Evolutionary conservation across 108 stramenopile species (phyloP), one percentile per base, ranked within the genome.

Genomic region (Skeletonema potamos): DNA sequence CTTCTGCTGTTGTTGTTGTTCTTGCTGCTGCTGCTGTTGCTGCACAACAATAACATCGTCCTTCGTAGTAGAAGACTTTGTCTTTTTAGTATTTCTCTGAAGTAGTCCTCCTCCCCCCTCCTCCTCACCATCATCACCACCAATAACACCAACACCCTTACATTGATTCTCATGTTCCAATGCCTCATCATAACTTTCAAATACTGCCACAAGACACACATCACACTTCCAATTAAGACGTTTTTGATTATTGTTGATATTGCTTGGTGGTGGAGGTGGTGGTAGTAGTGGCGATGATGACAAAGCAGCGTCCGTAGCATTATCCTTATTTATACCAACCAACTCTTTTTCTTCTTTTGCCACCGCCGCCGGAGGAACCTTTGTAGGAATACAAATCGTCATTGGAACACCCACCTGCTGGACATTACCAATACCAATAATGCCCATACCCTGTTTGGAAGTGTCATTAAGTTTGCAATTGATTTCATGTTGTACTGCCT

Each of bases 131-230:
- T 27, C 57, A 17, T 1, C 9, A 59, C 58, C 58, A 28, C 20
- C 48, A 51, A 22, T 8, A n/a, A 22, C 48, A 1, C 20, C 48
- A 44, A 1, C 43, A 51, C 22, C 48, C 9, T 7, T 51, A 7
- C 48, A 51, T n/a, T 51, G 48, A 51, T 61, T 48, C 20, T 71
- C 70, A 54, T 71, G 70, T 30, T 34, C 70, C 60, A 71, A 58
- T 11, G 70, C 70, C 70, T 62, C 32, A 0, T 62, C 48, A 48
- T 71, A 71, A 54, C 24, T 41, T 17, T 62, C 70, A 71, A 61
- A 30, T 6, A 58, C 30, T 30, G 58, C 30, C 58, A 30, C 30
- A 11, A 32, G 12, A 32, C 58, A 58, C 1, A 30, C 30, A 58
- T 29, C 58, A 58, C 58, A 58, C 30, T 58, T 32, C 58, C 58